phyloP scores from a whole-genome alignment of 1,284 basidiomycete genomes.

The Porogramme epimiltina region DNA sequence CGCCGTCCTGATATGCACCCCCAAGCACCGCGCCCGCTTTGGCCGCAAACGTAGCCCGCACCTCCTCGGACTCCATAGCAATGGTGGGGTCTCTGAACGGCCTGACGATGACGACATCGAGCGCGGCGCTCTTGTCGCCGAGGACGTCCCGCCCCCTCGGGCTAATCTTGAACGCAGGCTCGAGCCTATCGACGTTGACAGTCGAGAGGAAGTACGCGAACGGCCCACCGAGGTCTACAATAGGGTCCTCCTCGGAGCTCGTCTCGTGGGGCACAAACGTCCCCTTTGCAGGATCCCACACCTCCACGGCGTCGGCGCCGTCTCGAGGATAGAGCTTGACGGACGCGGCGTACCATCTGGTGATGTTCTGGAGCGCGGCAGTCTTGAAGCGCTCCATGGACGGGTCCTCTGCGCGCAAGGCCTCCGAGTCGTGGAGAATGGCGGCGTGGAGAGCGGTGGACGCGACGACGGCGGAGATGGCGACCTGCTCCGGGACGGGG shows the following conservation, averaged over 20 bases:
- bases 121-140: conserved; percentile 40
- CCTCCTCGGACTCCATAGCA: conserved; percentile 40
- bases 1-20: conserved; percentile 73
- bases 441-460: conserved; percentile 88
- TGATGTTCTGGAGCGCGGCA: conserved; percentile 78
- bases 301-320: conserved; percentile 44
- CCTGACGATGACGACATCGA: conserved; percentile 85
- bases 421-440: conserved; percentile 83
- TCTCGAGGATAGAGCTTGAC: conserved; percentile 55
- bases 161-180: conserved; percentile 77
- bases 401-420: conserved; percentile 66
- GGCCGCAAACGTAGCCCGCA: conserved; percentile 46
- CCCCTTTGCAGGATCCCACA: conserved; percentile 58
- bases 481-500: conserved; percentile 23
- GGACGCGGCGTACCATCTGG: conserved; percentile 70
- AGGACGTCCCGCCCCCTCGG: conserved; percentile 49
- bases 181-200: conserved; percentile 82
- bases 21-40: conserved; percentile 56
- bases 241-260: conserved; percentile 31
- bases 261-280: conserved; percentile 49
- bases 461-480: conserved; percentile 63
- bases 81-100: conserved; percentile 69
- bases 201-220: conserved; percentile 87
- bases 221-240: conserved; percentile 66
- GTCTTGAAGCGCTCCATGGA: conserved; percentile 86